Evolutionary conservation across 768 basidiomycete genomes (phyloP), one percentile per base, ranked within the genome.

Genomic region (Russula vinacea): DNA sequence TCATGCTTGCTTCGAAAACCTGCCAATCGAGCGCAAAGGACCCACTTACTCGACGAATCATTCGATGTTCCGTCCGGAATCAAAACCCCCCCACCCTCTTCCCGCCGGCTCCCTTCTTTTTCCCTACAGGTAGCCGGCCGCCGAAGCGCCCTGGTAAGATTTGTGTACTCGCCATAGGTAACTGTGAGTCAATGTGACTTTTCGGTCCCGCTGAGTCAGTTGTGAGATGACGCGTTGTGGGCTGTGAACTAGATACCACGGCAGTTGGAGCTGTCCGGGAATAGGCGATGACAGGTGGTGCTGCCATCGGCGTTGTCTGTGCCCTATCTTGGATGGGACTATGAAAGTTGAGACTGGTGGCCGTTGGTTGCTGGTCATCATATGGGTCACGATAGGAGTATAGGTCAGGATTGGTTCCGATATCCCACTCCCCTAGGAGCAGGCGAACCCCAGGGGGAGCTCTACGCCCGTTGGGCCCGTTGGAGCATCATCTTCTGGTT

Each of bases 71-170:
- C 47, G 47, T 24, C 57, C 22, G 16, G 19, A 26, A 22, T 81
- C 74, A 92, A 72, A 93, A 92, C 9, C 91, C 91, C 11, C 88
- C 89, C 47, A 90, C 50, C 26, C 90, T 78, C 74, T 86, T 90
- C 24, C 67, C 59, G 3, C 10, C 3, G 1, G 16, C 72, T 32
- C 74, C 62, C 71, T 84, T 87, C 76, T 85, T 86, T 75, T 82
- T 89, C 6, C 67, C 71, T 16, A 69, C 68, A 17, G 35, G 24
- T 19, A 24, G 80, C 45, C 88, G 80, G 26, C 88, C 88, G 39
- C 90, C 90, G 74, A 84, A 84, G 0, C 79, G 82, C 2, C 91
- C 90, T 5, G 90, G 83, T 11, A 90, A 72, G 8, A 86, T 74
- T 71, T 93, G 90, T 2, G 90, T 92, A 67, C 82, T 90, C 40